Percentiles rank a stretch among this genome's conserved stretches.
These are phyloP conservation scores for Penicillium decumbens DNA, from an alignment of 2,329 filamentous ascomycete species.

Conservation along the genomic window DNA sequence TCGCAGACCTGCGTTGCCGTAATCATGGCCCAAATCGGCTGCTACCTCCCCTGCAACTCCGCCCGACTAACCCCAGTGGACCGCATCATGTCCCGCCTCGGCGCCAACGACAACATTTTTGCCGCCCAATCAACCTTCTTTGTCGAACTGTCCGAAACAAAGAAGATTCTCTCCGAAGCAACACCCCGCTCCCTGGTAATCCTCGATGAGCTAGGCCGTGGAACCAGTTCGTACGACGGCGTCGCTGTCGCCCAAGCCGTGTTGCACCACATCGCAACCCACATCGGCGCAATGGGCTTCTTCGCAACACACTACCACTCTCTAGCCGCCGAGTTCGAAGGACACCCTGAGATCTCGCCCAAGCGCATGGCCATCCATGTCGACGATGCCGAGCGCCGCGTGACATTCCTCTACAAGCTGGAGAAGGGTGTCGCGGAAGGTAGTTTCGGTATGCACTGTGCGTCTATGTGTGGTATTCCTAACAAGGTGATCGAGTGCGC, in stretches of 20 bases:
- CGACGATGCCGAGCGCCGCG: constrained; percentile 72
- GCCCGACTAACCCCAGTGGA: constrained; percentile 86
- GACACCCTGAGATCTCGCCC: constrained; percentile 79
- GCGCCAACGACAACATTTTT: constrained; percentile 98
- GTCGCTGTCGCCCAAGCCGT: constrained; percentile 96
- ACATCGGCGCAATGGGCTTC: constrained; percentile 90
- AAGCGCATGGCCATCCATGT: constrained; percentile 94
- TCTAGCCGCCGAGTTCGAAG: constrained; percentile 81
- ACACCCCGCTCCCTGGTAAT: constrained; percentile 93
- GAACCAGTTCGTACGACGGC: constrained; percentile 92
- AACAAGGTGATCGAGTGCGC: constrained; percentile 76
- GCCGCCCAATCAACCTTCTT: constrained; percentile 98
- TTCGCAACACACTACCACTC: constrained; percentile 98
- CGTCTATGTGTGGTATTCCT: constrained; percentile 94
- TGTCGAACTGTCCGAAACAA: constrained; percentile 92
- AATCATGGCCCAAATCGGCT: constrained; percentile 95
- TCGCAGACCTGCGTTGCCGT: constrained; percentile 82
- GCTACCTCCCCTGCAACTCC: constrained; percentile 77
- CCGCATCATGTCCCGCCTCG: constrained; percentile 96
- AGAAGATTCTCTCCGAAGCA: constrained; percentile 93
- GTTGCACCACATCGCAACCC: constrained; percentile 88
- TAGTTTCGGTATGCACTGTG: constrained; percentile 98
- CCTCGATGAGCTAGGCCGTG: constrained; percentile 89
- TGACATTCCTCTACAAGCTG: constrained; percentile 95
- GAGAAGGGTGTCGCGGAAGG: constrained; percentile 92